Conservation (phyloP, 78 protist genomes). For the Diacronema lutheri region DNA sequence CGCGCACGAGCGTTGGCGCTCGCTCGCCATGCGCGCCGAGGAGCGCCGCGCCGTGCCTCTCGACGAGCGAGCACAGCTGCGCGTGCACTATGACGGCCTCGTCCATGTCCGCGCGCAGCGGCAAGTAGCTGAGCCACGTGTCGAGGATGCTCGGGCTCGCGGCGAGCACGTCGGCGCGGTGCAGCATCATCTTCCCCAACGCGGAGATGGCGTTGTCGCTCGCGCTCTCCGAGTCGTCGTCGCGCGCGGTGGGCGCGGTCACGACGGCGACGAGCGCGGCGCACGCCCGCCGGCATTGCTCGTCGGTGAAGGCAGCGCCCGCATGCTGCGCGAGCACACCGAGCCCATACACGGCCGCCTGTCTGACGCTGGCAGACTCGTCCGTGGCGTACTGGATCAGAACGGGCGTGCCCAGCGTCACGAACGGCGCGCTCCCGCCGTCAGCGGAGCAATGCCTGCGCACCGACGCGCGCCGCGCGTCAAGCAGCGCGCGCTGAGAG, state of each 20-base stretch:
- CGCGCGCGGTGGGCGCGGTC: not conserved
- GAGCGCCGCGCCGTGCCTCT: not conserved
- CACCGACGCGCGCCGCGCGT: not conserved
- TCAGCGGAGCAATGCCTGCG: constrained; percentile 3
- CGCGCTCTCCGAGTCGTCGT: not conserved
- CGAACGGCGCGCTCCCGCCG: not conserved
- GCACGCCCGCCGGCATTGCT: not conserved
- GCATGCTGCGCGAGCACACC: constrained; percentile 67
- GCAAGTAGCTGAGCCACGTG: not conserved
- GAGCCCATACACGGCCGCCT: constrained; percentile 78
- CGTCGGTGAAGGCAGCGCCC: constrained; percentile 19
- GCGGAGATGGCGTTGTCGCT: constrained; percentile 75
- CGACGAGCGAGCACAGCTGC: not conserved
- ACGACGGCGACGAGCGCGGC: not conserved
- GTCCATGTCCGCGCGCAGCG: not conserved
- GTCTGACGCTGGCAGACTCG: constrained; percentile 21
- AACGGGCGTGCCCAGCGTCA: not conserved
- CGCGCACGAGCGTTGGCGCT: no score
- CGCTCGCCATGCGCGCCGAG: not conserved
- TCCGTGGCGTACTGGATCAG: not conserved
- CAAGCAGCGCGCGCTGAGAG: not conserved
- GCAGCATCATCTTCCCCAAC: constrained; percentile 59
- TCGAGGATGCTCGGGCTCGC: not conserved
- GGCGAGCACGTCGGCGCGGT: not conserved
- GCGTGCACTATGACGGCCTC: not conserved